phyloP scores from a whole-genome alignment of 164 flowering plant species.

The Protea cynaroides region DNA sequence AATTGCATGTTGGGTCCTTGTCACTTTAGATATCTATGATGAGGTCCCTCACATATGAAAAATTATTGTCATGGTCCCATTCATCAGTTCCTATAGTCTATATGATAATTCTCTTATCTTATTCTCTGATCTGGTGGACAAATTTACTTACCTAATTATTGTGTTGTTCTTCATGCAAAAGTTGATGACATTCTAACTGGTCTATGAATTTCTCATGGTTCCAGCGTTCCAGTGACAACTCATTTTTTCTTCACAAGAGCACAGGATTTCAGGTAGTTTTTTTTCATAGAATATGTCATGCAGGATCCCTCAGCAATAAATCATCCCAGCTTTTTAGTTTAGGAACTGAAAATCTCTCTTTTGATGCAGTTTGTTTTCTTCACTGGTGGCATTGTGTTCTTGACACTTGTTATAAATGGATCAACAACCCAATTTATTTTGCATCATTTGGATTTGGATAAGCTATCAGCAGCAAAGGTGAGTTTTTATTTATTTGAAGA shows the following conservation, averaged over 20 bases:
- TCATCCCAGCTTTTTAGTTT: neutral
- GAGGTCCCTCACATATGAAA: no score
- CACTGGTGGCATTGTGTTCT: constrained; percentile 92
- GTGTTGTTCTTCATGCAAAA: neutral
- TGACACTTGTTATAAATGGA: constrained; percentile 89
- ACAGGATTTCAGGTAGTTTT: constrained; percentile 72
- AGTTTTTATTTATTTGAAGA: constrained; percentile 2
- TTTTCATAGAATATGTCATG: neutral
- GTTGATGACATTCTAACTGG: neutral
- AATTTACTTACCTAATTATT: neutral
- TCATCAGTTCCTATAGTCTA: no score
- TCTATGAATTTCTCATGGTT: constrained; percentile 8
- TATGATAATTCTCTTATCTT: no score
- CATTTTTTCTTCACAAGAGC: constrained; percentile 44
- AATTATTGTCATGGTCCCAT: no score
- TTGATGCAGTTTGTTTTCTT: constrained; percentile 83
- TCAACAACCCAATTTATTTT: constrained; percentile 89
- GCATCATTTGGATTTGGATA: constrained; percentile 62
- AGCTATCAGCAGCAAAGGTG: constrained; percentile 74
- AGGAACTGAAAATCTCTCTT: constrained; percentile 1
- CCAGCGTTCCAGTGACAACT: constrained; percentile 60
- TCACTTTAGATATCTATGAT: no score
- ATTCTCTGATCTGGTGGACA: no score
- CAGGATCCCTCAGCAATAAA: neutral
- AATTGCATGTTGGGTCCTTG: no score